Evolutionary conservation across 192 early-diverging fungal genomes (phyloP), one percentile per base, ranked within the genome.

Genomic region (Diversispora eburnea): DNA sequence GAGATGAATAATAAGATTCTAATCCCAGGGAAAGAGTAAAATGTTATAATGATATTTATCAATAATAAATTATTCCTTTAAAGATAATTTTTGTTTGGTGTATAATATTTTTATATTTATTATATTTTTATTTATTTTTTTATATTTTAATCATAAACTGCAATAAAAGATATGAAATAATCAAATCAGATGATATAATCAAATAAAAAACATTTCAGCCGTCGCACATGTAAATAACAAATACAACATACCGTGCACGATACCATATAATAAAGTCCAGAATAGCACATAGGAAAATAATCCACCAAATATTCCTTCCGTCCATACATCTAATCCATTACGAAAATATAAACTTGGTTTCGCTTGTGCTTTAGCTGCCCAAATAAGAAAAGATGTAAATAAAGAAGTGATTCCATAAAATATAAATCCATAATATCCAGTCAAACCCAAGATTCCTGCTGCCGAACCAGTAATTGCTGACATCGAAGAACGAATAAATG

Each of bases 361-460:
- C 41, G 77, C 77, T 70, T 84, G 73, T 71, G 87, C 84, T 67
- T 91, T 93, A 66, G 92, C 45, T 15, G 78, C 33, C 47, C 90
- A 77, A 51, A 91, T 68, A 13, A 92, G 70, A 5, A 78, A 76
- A 10, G 89, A 89, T 41, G 92, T 78, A 22, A 92, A 77, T 9
- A 83, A 71, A 78, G 92, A 93, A 54, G 82, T 86, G 33, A 85
- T 65, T 22, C 85, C 78, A 77, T 94, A 97, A 80, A 94, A 95
- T 63, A 91, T 83, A 76, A 95, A 95, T 55, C 95, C 95, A 54
- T 83, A 84, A 75, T 88, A 85, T 39, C 92, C 90, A 5, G 92
- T 92, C 67, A 97, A 84, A 1, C 94, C 94, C 46, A 95, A 86
- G 75, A 95, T 92, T 46, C 95, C 95, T 22, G 94, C 95, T 19